Percentiles rank a stretch among this genome's conserved stretches.
These are phyloP conservation scores for Aphanoascus verrucosus DNA, from an alignment of 2,329 filamentous ascomycete species.

Conservation along the genomic window DNA sequence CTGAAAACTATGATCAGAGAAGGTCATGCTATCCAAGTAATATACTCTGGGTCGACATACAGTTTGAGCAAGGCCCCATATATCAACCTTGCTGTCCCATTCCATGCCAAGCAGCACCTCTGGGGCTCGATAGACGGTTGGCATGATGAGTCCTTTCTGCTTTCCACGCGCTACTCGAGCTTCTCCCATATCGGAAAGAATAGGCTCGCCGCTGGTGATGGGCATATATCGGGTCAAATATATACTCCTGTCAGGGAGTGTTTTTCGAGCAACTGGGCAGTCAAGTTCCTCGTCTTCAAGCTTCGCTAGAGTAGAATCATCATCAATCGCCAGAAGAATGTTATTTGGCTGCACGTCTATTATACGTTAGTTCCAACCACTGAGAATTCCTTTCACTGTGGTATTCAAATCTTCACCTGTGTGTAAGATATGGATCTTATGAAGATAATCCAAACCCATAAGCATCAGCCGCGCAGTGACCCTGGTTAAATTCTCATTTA, in stretches of 20 bases:
- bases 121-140: neutral
- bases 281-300: conserved; percentile 19
- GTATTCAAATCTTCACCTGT: conserved; percentile 7
- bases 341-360: conserved; percentile 22
- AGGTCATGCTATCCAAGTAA: neutral
- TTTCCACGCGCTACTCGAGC: neutral
- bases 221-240: conserved; percentile 19
- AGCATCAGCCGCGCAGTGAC: neutral
- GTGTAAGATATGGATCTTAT: conserved; percentile 11
- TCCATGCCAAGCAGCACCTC: neutral
- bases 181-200: conserved; percentile 3
- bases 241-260: conserved; percentile 17
- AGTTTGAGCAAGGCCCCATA: neutral
- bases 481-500: neutral
- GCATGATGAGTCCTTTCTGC: neutral
- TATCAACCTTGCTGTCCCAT: conserved; percentile 6
- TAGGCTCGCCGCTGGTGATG: conserved; percentile 7
- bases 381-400: neutral
- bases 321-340: conserved; percentile 23
- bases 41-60: neutral
- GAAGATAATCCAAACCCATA: conserved; percentile 8
- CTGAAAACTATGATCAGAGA: conserved; percentile 15
- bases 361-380: neutral
- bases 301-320: conserved; percentile 17
- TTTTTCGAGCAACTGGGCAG: conserved; percentile 19